Evolutionary conservation across 192 early-diverging fungal genomes (phyloP), one percentile per base, ranked within the genome.

Genomic region (Coemansia umbellata): DNA sequence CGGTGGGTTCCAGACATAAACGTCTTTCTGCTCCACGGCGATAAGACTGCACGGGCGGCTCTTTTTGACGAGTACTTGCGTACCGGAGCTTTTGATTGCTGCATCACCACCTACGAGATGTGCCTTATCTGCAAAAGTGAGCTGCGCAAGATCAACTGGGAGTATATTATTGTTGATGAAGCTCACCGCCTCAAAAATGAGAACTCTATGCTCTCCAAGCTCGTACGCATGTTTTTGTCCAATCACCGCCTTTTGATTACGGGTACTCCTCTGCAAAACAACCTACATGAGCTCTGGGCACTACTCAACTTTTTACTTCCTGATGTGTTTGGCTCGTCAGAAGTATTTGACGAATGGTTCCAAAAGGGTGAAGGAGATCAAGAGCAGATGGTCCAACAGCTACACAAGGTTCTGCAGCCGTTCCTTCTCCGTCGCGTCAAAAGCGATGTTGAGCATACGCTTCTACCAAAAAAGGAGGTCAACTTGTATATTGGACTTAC

Each of bases 271-370:
- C 82, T 98, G 24, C 94, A 96, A 63, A 99, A 99, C 82, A 94
- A 97, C 50, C 78, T 98, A 9, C 93, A 96, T 60, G 96, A 99
- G 72, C 80, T 99, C n/a, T 99, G 96, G 96, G 92, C 94, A 13
- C 74, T 99, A 51, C 81, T 99, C 8, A 97, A 99, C 70, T 99
- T 99, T 62, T 66, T 99, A 65, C 72, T 99, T 23, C 96, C 96
- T 3, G 96, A 99, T 62, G 89, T 99, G 21, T 97, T 99, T 80
- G 87, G 86, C 54, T 91, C 89, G 2, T 82, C 92, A 0, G 92
- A 93, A 21, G 92, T 91, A 37, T 99, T 99, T 72, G 91, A 96
- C 62, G 77, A 85, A 32, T 99, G 96, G 96, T 96, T 99, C 68
- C 60, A 76, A 26, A 66, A 62, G 62, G 71, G 55, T 31, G 71